phyloP scores from a whole-genome alignment of 2,329 filamentous ascomycete genomes.

The Lecanicillium sp. region DNA sequence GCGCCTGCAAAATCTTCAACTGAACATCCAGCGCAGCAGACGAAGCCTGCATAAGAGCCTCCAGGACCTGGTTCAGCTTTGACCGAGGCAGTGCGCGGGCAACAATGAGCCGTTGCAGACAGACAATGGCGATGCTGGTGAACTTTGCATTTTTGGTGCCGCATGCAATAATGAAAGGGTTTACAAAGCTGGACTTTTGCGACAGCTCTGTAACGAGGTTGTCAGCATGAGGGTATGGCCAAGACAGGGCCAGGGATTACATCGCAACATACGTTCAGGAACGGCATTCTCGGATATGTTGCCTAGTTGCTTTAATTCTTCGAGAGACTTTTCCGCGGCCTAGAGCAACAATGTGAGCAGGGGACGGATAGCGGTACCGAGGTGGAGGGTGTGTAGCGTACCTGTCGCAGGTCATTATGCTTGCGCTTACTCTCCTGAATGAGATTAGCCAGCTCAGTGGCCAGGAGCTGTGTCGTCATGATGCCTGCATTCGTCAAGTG shows the following conservation, averaged over 20 bases:
- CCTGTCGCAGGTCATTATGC: slow-evolving; percentile 80
- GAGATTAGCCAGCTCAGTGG: slow-evolving; percentile 80
- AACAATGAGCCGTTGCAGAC: slow-evolving; percentile 81
- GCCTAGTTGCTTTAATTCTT: slow-evolving; percentile 62
- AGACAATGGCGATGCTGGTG: slow-evolving; percentile 78
- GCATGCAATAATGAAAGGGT: slow-evolving; percentile 91
- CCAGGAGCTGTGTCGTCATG: slow-evolving; percentile 88
- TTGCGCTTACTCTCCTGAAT: slow-evolving; percentile 95
- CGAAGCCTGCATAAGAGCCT: slow-evolving; percentile 79
- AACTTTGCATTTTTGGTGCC: slow-evolving; percentile 85
- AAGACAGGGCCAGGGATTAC: not conserved
- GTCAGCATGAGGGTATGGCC: slow-evolving; percentile 11
- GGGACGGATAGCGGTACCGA: not conserved
- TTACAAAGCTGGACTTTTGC: slow-evolving; percentile 74
- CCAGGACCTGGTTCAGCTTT: slow-evolving; percentile 77
- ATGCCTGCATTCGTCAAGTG: slow-evolving; percentile 23
- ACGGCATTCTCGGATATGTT: slow-evolving; percentile 28
- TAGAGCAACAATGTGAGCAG: slow-evolving; percentile 24
- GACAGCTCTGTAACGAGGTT: slow-evolving; percentile 59
- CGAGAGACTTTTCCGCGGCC: slow-evolving; percentile 89
- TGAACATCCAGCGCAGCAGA: slow-evolving; percentile 81
- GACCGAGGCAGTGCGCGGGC: slow-evolving; percentile 70
- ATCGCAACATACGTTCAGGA: slow-evolving; percentile 23
- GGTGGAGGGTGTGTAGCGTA: slow-evolving; percentile 27
- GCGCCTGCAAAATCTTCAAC: slow-evolving; percentile 86